Percentiles rank a stretch among this genome's conserved stretches.
Conservation (phyloP, 2,329 filamentous ascomycete genomes). For the Karstenula rhodostoma region DNA sequence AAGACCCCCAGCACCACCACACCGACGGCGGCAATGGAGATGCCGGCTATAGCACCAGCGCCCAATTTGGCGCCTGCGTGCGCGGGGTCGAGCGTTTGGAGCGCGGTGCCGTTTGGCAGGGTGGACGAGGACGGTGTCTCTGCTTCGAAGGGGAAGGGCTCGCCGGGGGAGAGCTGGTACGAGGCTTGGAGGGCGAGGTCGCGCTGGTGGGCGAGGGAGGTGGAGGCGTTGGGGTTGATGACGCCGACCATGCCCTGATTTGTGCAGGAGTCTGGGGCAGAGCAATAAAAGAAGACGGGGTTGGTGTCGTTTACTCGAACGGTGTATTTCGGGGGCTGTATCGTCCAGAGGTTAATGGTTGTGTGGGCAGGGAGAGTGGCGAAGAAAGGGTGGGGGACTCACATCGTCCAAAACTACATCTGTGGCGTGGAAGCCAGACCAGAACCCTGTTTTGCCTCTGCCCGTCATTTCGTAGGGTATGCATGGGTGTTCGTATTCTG, state of each 20-base stretch:
- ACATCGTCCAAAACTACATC: conserved; percentile 33
- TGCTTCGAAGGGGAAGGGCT: conserved; percentile 41
- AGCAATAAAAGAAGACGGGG: conserved; percentile 51
- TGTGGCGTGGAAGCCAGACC: conserved; percentile 39
- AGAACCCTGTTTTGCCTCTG: conserved; percentile 37
- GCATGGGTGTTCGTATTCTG: conserved; percentile 52
- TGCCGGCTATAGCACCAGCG: conserved; percentile 52
- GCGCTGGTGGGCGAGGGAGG: conserved; percentile 34
- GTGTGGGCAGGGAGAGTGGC: too few relatives aligned
- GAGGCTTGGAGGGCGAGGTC: conserved; percentile 31
- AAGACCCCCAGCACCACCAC: conserved; percentile 31
- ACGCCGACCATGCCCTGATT: conserved; percentile 76
- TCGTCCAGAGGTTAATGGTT: background rate
- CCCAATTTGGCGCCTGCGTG: conserved; percentile 30
- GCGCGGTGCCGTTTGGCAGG: conserved; percentile 13
- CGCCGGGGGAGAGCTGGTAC: conserved; percentile 46
- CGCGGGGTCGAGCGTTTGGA: background rate
- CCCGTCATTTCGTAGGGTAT: conserved; percentile 49
- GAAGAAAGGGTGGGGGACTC: conserved; percentile 11
- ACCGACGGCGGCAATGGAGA: conserved; percentile 65
- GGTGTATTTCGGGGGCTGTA: conserved; percentile 37
- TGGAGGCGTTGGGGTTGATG: conserved; percentile 66
- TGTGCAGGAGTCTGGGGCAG: conserved; percentile 70
- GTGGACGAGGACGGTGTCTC: conserved; percentile 16
- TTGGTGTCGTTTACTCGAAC: conserved; percentile 41